These are phyloP conservation scores for Dinochytrium kinnereticum DNA, from an alignment of 371 early-diverging fungal species.

Conservation along the genomic window DNA sequence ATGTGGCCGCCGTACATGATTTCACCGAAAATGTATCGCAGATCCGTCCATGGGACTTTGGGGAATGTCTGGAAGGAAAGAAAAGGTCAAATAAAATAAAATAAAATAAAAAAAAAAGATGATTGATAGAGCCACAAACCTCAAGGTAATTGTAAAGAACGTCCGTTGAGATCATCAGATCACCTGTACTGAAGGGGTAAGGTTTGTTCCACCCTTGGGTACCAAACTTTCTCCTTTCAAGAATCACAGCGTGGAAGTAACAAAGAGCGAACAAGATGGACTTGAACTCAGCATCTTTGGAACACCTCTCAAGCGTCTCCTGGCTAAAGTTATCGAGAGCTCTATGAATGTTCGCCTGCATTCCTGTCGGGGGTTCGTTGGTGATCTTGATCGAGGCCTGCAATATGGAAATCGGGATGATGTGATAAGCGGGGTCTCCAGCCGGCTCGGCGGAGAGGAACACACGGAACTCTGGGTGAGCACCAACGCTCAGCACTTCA, in stretches of 20 bases:
- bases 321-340: slow-evolving; percentile 69
- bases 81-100: background rate
- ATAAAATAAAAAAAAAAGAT: slow-evolving; percentile 11
- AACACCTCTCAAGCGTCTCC: slow-evolving; percentile 64
- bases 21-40: slow-evolving; percentile 68
- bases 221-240: slow-evolving; percentile 71
- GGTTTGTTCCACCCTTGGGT: slow-evolving; percentile 68
- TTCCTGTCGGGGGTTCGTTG: slow-evolving; percentile 71
- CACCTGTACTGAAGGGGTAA: slow-evolving; percentile 69
- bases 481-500: slow-evolving; percentile 55
- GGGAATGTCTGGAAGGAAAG: slow-evolving; percentile 45
- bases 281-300: slow-evolving; percentile 67
- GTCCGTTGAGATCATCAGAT: slow-evolving; percentile 62
- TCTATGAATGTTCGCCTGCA: slow-evolving; percentile 70
- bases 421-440: slow-evolving; percentile 63
- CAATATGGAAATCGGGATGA: slow-evolving; percentile 66
- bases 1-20: slow-evolving; percentile 74
- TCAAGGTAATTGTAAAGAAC: slow-evolving; percentile 70
- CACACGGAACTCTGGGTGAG: slow-evolving; percentile 61
- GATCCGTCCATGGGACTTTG: slow-evolving; percentile 68
- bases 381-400: slow-evolving; percentile 70
- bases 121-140: slow-evolving; percentile 14
- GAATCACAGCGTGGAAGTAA: slow-evolving; percentile 70
- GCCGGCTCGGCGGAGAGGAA: slow-evolving; percentile 68
- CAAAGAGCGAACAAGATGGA: slow-evolving; percentile 63